These are phyloP conservation scores for Moniliophthora roreri DNA, from an alignment of 1,284 basidiomycete species.

Conservation along the genomic window DNA sequence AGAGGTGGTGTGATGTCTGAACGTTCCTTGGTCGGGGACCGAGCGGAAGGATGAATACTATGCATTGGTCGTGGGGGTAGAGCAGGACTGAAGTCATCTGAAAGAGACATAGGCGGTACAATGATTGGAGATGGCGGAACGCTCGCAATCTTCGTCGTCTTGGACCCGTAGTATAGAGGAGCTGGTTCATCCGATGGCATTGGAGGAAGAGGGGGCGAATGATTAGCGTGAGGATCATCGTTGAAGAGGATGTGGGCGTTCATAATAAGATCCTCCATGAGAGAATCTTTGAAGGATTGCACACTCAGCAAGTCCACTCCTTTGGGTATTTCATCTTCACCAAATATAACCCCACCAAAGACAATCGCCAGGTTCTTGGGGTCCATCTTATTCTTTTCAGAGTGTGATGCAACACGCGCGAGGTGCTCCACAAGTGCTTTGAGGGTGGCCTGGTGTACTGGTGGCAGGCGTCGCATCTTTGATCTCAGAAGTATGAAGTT, in stretches of 20 bases:
- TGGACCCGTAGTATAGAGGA: conserved; percentile 62
- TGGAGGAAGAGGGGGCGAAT: conserved; percentile 65
- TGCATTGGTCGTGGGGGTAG: conserved; percentile 66
- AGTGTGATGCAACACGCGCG: conserved; percentile 67
- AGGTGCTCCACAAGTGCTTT: conserved; percentile 90
- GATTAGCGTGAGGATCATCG: conserved; percentile 31
- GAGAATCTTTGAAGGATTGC: conserved; percentile 75
- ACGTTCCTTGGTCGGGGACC: conserved; percentile 40
- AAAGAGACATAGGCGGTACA: conserved; percentile 26
- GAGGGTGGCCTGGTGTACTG: conserved; percentile 89
- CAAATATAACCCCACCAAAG: conserved; percentile 84
- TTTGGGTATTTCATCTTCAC: conserved; percentile 83
- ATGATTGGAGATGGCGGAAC: conserved; percentile 36
- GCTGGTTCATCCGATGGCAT: conserved; percentile 61
- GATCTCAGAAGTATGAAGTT: conserved; percentile 74
- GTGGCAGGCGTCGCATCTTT: conserved; percentile 82
- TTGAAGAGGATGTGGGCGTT: conserved; percentile 66
- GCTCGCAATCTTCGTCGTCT: conserved; percentile 58
- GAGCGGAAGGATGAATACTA: conserved; percentile 75
- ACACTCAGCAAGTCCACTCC: conserved; percentile 73
- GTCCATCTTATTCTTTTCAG: conserved; percentile 93
- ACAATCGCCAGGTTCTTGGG: conserved; percentile 86
- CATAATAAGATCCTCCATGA: conserved; percentile 86
- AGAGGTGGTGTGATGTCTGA: conserved; percentile 23
- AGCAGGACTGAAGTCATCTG: conserved; percentile 71